Percentiles rank a stretch among this genome's conserved stretches.
Conservation (phyloP, 768 basidiomycete species). For the Chalciporus pseudorubinellus region DNA sequence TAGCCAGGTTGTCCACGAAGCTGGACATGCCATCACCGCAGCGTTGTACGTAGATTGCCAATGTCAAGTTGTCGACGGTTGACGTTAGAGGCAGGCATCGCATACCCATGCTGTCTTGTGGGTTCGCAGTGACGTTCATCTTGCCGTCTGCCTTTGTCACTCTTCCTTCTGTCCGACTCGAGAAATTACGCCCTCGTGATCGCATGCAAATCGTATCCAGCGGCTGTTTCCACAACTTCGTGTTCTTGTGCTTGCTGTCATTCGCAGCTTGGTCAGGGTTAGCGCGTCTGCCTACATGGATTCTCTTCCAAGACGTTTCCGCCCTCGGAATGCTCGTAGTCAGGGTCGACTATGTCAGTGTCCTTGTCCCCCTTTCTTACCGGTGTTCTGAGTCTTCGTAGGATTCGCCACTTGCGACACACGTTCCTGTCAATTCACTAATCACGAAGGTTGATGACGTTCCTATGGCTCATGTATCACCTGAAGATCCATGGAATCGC, state of each 20-base stretch:
- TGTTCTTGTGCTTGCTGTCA: constrained; percentile 51
- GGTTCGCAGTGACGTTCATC: constrained; percentile 57
- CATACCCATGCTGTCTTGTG: constrained; percentile 59
- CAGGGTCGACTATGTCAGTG: constrained; percentile 50
- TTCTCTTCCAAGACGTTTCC: constrained; percentile 53
- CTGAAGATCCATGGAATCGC: constrained; percentile 43
- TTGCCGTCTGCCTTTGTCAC: constrained; percentile 77
- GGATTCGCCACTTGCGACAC: constrained; percentile 58
- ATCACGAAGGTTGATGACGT: constrained; percentile 68
- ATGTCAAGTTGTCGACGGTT: neutral
- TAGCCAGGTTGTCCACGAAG: constrained; percentile 74
- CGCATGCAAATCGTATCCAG: constrained; percentile 66
- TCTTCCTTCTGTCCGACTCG: constrained; percentile 45
- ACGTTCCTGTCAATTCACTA: constrained; percentile 56
- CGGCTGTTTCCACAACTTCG: constrained; percentile 77
- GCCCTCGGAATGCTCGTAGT: constrained; percentile 54
- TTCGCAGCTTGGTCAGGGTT: constrained; percentile 34
- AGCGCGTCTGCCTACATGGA: constrained; percentile 25
- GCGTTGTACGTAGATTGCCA: constrained; percentile 53
- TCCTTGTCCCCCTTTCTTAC: neutral
- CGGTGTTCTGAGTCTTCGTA: constrained; percentile 26
- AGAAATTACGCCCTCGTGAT: constrained; percentile 37
- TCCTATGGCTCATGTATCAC: constrained; percentile 33
- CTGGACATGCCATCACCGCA: constrained; percentile 75
- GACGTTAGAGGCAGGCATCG: constrained; percentile 48